Conservation (phyloP, 2,329 filamentous ascomycete genomes). For the Sclerotinia minor region DNA sequence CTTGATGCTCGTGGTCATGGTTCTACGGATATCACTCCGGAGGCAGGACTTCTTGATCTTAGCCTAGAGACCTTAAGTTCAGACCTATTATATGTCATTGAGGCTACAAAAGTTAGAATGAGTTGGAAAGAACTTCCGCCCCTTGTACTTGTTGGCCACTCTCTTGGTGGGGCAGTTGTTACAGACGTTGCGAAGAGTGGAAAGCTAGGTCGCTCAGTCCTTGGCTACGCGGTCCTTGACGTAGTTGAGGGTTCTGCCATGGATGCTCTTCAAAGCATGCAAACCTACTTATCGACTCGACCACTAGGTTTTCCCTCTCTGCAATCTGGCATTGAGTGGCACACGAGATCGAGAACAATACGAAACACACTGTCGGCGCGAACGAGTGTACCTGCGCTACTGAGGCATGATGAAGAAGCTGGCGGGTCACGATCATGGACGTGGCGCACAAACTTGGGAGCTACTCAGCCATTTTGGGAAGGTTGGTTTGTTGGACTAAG, state of each 20-base stretch:
- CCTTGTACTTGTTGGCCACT: conserved; percentile 84
- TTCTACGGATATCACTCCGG: conserved; percentile 54
- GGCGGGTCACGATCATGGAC: conserved; percentile 53
- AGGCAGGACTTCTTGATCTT: conserved; percentile 58
- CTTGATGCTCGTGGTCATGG: conserved; percentile 88
- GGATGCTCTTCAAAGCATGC: conserved; percentile 92
- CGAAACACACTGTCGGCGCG: conserved; percentile 81
- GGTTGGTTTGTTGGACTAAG: conserved; percentile 90
- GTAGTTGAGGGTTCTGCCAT: conserved; percentile 96
- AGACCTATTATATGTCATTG: conserved; percentile 71
- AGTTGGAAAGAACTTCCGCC: conserved; percentile 72
- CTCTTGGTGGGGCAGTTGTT: conserved; percentile 86
- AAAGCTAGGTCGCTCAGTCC: conserved; percentile 63
- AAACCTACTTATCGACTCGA: conserved; percentile 80
- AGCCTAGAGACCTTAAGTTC: conserved; percentile 69
- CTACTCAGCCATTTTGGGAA: conserved; percentile 90
- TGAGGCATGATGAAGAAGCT: conserved; percentile 53
- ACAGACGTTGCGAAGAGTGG: conserved; percentile 75
- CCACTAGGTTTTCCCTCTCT: conserved; percentile 77
- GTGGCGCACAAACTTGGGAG: conserved; percentile 82
- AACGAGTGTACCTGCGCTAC: conserved; percentile 79
- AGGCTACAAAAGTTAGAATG: conserved; percentile 66
- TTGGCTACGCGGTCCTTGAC: conserved; percentile 89
- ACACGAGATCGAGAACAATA: conserved; percentile 83
- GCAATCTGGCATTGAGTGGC: conserved; percentile 86